A percentile compares a stretch with the other conserved stretches of the same genome.
Evolutionary conservation across 768 basidiomycete genomes (phyloP).

Genomic region (Collybia sordida): DNA sequence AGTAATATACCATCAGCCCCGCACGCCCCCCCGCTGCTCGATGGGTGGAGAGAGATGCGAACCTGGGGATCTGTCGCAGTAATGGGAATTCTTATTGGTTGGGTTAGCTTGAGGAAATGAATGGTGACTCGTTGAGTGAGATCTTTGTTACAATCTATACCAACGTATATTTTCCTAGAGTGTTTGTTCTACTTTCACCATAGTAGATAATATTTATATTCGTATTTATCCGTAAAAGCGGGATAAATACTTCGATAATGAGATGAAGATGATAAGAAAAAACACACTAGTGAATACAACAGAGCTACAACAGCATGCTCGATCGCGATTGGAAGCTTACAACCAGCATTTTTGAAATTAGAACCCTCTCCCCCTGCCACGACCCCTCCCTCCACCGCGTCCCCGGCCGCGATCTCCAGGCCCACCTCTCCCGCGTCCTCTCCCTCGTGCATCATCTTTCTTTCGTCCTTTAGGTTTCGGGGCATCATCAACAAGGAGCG

Average conservation of each 20-base stretch:
- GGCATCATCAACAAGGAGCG: conserved; percentile 94
- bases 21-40: neutral
- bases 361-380: conserved; percentile 31
- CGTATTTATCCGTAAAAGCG: neutral
- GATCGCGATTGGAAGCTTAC: conserved; percentile 1
- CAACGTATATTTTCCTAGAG: neutral
- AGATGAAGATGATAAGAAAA: neutral
- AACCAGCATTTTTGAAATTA: conserved; percentile 6
- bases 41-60: conserved; percentile 12
- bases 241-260: neutral
- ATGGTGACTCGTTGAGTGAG: neutral
- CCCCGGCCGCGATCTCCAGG: conserved; percentile 55
- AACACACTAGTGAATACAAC: conserved; percentile 1
- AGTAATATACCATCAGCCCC: neutral
- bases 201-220: neutral
- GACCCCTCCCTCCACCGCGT: conserved; percentile 46
- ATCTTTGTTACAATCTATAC: no score
- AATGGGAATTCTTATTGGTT: conserved; percentile 27
- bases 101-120: conserved; percentile 21
- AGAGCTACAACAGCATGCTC: conserved; percentile 1
- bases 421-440: conserved; percentile 51
- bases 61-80: conserved; percentile 29
- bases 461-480: conserved; percentile 93
- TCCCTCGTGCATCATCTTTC: conserved; percentile 79
- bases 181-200: neutral